Evolutionary conservation across 768 basidiomycete genomes (phyloP), one percentile per base, ranked within the genome.

Genomic region (Russula earlei): DNA sequence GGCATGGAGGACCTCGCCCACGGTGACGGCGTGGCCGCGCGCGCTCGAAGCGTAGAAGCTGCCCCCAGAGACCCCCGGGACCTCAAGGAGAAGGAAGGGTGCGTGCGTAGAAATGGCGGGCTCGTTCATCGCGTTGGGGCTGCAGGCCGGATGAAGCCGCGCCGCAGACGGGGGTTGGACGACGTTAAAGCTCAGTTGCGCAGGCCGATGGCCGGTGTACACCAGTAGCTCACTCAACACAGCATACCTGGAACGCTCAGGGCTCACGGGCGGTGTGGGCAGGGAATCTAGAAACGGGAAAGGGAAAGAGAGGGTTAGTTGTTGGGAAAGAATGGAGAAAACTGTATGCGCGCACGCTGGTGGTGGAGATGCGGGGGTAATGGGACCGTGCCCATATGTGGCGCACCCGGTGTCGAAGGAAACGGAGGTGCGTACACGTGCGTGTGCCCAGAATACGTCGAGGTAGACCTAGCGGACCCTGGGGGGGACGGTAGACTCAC

Each of bases 321-420:
- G 24, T 19, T 37, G 52, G 33, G 14, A 20, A 5, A 24, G 24
- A 5, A 19, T 10, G 9, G 25, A 9, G 5, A 31, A 20, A 42
- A 19, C 25, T 2, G 31, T 20, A 34, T 43, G 47, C 20, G 25
- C 59, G 59, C 42, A 60, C 59, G 24, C 12, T 48, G 44, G 22
- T 31, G 36, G 10, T 52, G 38, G 37, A 43, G 31, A 22, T 4
- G n/a, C 6, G 14, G 12, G 7, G 60, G 60, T 3, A 61, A 43
- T 20, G 60, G 52, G 37, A 61, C 60, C 11, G 60, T 58, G 51
- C 27, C 15, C 47, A 60, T 49, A 22, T 60, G 55, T 37, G 60
- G 60, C 29, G 60, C 60, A 17, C 60, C 60, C 19, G 60, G 60
- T 5, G 60, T 61, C 9, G 44, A 54, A 9, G 60, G 49, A 14